phyloP scores from a whole-genome alignment of 345 rosid species.

The Eucalyptus sp. region DNA sequence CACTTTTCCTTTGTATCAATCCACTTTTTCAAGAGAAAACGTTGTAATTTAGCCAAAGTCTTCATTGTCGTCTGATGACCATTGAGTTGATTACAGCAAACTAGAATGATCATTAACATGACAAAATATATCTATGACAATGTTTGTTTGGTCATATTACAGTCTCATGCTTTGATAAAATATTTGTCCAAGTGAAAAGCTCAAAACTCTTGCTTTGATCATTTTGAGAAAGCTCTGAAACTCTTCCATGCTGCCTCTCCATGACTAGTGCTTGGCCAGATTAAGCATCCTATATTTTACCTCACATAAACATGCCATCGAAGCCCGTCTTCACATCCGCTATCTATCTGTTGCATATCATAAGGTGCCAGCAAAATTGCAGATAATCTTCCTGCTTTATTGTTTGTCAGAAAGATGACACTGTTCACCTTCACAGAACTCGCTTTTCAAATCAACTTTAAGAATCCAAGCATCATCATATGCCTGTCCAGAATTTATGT shows the following conservation, averaged over 20 bases:
- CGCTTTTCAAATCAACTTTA: neutral
- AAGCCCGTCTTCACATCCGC: rapidly evolving
- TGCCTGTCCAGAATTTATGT: neutral
- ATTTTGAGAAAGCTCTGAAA: conserved; percentile 6
- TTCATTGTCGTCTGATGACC: neutral
- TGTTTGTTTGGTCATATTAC: neutral
- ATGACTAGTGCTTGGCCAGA: neutral
- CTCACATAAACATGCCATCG: neutral
- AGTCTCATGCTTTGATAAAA: neutral
- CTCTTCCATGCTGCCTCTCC: conserved; percentile 6
- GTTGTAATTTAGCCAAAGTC: neutral
- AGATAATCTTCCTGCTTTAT: neutral
- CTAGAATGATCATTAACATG: neutral
- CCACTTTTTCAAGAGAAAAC: neutral
- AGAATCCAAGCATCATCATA: neutral
- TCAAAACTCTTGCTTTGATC: conserved; percentile 8
- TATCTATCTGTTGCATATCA: neutral
- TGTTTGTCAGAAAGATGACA: neutral
- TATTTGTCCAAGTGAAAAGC: neutral
- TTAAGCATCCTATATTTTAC: neutral
- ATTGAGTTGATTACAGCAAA: neutral
- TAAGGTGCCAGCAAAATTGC: neutral
- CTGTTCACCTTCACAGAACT: neutral
- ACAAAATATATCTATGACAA: neutral
- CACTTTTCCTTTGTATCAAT: neutral